These are phyloP conservation scores for Globisporangium acanthophoron DNA, from an alignment of 352 stramenopile species.

Conservation along the genomic window DNA sequence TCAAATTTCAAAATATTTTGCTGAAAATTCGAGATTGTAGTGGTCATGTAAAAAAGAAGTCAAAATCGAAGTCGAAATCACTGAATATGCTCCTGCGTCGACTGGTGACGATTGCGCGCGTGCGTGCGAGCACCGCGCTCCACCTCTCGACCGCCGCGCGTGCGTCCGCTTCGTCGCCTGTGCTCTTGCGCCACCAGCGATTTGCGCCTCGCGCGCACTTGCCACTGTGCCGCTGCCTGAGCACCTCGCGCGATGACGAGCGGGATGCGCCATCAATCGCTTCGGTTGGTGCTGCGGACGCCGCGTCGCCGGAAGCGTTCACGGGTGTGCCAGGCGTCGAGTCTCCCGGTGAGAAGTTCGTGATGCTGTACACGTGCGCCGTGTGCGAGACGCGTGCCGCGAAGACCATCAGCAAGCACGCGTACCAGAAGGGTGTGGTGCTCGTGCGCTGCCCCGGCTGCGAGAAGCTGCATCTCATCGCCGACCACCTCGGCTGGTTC, in stretches of 20 bases:
- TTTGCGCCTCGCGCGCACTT: not conserved
- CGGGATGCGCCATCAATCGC: not conserved
- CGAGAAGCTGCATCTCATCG: slow-evolving; percentile 98
- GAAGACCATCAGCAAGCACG: slow-evolving; percentile 97
- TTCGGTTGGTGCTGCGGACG: not conserved
- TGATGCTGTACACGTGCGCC: slow-evolving; percentile 98
- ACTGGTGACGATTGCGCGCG: no score
- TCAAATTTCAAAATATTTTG: no score
- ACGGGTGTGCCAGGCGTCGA: slow-evolving; percentile 53
- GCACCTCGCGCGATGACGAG: slow-evolving; percentile 2
- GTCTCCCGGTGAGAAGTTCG: slow-evolving; percentile 91
- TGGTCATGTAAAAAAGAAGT: no score
- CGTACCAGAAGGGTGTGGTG: slow-evolving; percentile 97
- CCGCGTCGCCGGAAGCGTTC: slow-evolving; percentile 6
- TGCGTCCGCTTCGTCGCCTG: not conserved
- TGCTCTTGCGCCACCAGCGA: not conserved
- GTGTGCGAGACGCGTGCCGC: slow-evolving; percentile 96
- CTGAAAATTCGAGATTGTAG: no score
- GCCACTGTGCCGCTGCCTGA: not conserved
- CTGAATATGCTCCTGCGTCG: no score
- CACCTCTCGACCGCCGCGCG: not conserved
- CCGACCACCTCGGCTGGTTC: slow-evolving; percentile 92
- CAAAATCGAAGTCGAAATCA: no score
- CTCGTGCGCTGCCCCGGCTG: slow-evolving; percentile 96
- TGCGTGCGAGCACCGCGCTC: not conserved